Conservation (phyloP, 2,329 filamentous ascomycete species). For the Aureobasidium zeae region DNA sequence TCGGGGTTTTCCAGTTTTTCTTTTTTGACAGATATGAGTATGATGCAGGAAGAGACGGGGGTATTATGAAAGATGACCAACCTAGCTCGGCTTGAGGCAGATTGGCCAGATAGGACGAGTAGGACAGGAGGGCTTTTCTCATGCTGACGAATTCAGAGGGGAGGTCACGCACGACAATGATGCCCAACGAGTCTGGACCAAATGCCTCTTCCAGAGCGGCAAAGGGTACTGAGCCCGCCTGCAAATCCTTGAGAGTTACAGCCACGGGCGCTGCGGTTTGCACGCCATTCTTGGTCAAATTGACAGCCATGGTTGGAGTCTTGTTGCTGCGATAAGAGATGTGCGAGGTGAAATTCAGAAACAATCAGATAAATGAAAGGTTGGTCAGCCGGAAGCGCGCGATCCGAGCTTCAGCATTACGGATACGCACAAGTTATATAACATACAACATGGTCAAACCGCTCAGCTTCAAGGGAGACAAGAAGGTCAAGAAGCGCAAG, state of each 20-base stretch:
- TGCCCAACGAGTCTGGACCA: constrained; percentile 80
- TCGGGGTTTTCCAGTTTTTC: constrained; percentile 40
- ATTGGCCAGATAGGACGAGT: constrained; percentile 81
- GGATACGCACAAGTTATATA: background rate
- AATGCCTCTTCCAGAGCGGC: constrained; percentile 69
- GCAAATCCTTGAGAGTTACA: constrained; percentile 28
- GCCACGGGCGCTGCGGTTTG: constrained; percentile 29
- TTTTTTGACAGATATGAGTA: constrained; percentile 17
- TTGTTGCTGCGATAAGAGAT: too few species aligned
- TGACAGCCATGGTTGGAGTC: constrained; percentile 15
- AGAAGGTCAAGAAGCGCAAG: constrained; percentile 88
- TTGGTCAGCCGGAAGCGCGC: constrained; percentile 4
- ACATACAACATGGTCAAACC: constrained; percentile 84
- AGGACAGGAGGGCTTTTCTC: constrained; percentile 66
- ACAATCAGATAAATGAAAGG: background rate
- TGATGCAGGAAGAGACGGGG: background rate
- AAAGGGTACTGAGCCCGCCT: constrained; percentile 61
- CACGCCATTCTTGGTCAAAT: constrained; percentile 14
- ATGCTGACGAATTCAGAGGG: constrained; percentile 62
- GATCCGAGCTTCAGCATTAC: constrained; percentile 7
- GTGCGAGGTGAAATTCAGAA: background rate
- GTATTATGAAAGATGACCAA: constrained; percentile 35
- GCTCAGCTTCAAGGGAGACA: constrained; percentile 93
- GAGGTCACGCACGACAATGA: constrained; percentile 85
- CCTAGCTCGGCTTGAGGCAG: constrained; percentile 63